Conservation (phyloP, 106 monocot genomes). For the Phalaenopsis equestris region DNA sequence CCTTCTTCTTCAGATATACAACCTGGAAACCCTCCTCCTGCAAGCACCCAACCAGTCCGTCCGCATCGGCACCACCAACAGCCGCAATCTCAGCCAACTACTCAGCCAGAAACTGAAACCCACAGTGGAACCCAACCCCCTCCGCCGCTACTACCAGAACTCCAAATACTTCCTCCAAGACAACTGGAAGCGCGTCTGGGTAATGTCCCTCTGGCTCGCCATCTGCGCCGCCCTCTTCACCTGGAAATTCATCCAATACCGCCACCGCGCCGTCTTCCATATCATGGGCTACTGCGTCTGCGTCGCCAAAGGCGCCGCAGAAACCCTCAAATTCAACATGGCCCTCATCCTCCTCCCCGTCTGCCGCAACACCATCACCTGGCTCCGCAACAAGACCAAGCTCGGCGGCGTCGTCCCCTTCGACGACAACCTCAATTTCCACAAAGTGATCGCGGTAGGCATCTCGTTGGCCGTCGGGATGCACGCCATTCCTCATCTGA, state of each 20-base stretch:
- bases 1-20: slow-evolving; percentile 55
- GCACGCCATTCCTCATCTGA: slow-evolving; percentile 68
- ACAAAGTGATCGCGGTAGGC: slow-evolving; percentile 80
- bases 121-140: slow-evolving; percentile 63
- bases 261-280: slow-evolving; percentile 55
- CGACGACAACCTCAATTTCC: slow-evolving; percentile 92
- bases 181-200: slow-evolving; percentile 84
- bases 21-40: slow-evolving; percentile 76
- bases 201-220: slow-evolving; percentile 62
- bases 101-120: slow-evolving; percentile 78
- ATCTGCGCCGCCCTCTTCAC: slow-evolving; percentile 63
- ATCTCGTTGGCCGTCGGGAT: slow-evolving; percentile 47
- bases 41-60: slow-evolving; percentile 55
- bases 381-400: slow-evolving; percentile 75
- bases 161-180: slow-evolving; percentile 65
- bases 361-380: slow-evolving; percentile 94
- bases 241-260: slow-evolving; percentile 87
- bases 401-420: slow-evolving; percentile 58
- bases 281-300: slow-evolving; percentile 97
- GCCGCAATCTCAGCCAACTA: slow-evolving; percentile 85
- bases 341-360: slow-evolving; percentile 88
- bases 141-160: slow-evolving; percentile 34
- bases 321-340: slow-evolving; percentile 98
- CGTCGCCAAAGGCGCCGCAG: slow-evolving; percentile 85
- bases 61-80: slow-evolving; percentile 39